phyloP scores from a whole-genome alignment of 1,284 basidiomycete species.

The Meripilus lineatus region DNA sequence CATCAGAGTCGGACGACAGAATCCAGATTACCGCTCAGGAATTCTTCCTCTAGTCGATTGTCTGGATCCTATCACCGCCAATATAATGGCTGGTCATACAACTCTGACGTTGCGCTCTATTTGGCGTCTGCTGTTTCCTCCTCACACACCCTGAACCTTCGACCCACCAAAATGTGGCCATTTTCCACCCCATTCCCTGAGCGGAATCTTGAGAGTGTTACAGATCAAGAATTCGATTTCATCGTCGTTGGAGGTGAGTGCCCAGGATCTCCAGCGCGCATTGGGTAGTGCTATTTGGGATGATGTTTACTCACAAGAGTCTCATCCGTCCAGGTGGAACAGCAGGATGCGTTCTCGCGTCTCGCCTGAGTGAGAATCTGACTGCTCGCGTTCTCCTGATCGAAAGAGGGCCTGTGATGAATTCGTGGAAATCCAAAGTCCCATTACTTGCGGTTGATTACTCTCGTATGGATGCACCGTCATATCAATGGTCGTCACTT shows the following conservation, averaged over 20 bases:
- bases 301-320: no score
- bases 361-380: neutral
- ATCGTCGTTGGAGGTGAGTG: constrained; percentile 2
- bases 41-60: no score
- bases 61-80: no score
- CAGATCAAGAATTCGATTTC: constrained; percentile 1
- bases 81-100: no score
- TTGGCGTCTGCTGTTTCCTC: no score
- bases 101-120: no score
- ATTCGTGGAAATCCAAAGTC: constrained; percentile 26
- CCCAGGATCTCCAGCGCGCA: neutral
- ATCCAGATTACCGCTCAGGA: no score
- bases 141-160: no score
- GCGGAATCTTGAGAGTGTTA: no score
- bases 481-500: neutral
- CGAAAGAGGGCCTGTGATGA: constrained; percentile 11
- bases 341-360: constrained; percentile 1
- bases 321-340: constrained; percentile 1
- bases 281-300: neutral
- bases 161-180: no score
- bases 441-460: constrained; percentile 23
- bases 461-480: neutral
- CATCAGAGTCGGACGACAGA: no score
- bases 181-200: no score
- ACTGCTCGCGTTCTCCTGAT: neutral